A percentile compares a stretch with the other conserved stretches of the same genome.
These are phyloP conservation scores for Clavaria fumosa DNA, from an alignment of 768 basidiomycete species.

Conservation along the genomic window DNA sequence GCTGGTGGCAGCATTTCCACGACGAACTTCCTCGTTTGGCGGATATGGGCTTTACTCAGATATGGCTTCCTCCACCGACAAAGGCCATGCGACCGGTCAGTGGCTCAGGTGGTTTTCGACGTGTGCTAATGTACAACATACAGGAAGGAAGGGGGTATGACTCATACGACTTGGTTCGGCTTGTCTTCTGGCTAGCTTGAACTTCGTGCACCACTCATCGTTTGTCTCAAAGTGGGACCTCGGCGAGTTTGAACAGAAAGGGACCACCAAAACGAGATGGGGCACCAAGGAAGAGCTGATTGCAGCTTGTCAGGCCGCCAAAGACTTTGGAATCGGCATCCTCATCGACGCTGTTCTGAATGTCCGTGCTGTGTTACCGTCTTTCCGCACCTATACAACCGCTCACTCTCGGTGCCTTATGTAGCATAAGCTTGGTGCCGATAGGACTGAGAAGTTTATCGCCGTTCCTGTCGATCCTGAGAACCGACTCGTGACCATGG, in stretches of 20 bases:
- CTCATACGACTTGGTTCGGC: constrained; percentile 64
- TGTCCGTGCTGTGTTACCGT: constrained; percentile 25
- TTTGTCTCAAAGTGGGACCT: constrained; percentile 60
- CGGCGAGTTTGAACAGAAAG: constrained; percentile 73
- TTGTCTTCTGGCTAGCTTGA: neutral
- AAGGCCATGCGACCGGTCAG: constrained; percentile 53
- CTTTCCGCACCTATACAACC: constrained; percentile 3
- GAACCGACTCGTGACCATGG: constrained; percentile 48
- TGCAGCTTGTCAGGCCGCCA: constrained; percentile 51
- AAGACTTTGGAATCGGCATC: constrained; percentile 52
- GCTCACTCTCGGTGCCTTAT: constrained; percentile 6
- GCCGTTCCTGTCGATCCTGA: constrained; percentile 58
- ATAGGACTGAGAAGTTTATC: constrained; percentile 50
- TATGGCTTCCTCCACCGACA: constrained; percentile 75
- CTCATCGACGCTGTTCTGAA: constrained; percentile 84
- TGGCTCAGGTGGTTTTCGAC: neutral
- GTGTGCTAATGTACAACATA: neutral
- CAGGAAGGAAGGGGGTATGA: constrained; percentile 70
- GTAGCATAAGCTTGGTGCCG: constrained; percentile 78
- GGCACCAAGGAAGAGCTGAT: constrained; percentile 73
- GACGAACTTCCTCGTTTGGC: constrained; percentile 45
- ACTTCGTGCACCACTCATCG: neutral
- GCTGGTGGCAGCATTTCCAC: constrained; percentile 75
- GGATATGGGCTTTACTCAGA: constrained; percentile 59
- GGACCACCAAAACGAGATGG: constrained; percentile 62